A percentile compares a stretch with the other conserved stretches of the same genome.
Conservation (phyloP, 768 basidiomycete genomes). For the Xerocomus spinulosus region DNA sequence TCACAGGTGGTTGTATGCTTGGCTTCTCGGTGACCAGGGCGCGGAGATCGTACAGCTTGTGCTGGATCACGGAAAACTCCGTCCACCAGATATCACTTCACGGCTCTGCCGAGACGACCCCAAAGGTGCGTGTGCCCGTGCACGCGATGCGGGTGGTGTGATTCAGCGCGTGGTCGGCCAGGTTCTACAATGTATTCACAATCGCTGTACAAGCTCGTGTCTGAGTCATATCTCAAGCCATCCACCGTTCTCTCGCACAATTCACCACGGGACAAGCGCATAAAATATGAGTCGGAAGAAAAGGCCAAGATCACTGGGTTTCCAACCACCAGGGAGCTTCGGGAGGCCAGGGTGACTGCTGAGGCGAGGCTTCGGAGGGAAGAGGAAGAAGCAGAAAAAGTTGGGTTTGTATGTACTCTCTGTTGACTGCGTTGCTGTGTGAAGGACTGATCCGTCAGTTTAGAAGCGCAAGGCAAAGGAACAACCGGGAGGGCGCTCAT, state of each 20-base stretch:
- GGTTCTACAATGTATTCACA: conserved; percentile 49
- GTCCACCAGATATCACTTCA: conserved; percentile 63
- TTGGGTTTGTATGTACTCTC: conserved; percentile 55
- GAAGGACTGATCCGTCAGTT: conserved; percentile 19
- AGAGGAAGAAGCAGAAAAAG: conserved; percentile 68
- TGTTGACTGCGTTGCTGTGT: not conserved
- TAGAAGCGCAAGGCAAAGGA: conserved; percentile 66
- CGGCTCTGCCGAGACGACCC: conserved; percentile 47
- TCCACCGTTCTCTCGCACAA: conserved; percentile 73
- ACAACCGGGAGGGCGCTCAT: conserved; percentile 36
- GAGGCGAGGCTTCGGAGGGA: conserved; percentile 59
- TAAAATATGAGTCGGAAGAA: conserved; percentile 77
- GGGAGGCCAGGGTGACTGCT: conserved; percentile 66
- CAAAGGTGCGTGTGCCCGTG: conserved; percentile 45
- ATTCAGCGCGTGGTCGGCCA: not conserved
- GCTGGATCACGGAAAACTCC: conserved; percentile 83
- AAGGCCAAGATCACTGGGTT: conserved; percentile 69
- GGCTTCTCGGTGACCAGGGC: conserved; percentile 41
- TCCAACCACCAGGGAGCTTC: conserved; percentile 75
- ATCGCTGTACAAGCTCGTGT: conserved; percentile 66
- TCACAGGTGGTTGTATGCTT: not conserved
- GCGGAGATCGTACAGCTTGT: conserved; percentile 71
- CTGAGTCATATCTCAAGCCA: conserved; percentile 69
- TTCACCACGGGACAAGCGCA: conserved; percentile 75
- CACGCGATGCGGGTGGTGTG: not conserved